phyloP scores from a whole-genome alignment of 2,329 filamentous ascomycete species.

The Hymenoscyphus salicellus region DNA sequence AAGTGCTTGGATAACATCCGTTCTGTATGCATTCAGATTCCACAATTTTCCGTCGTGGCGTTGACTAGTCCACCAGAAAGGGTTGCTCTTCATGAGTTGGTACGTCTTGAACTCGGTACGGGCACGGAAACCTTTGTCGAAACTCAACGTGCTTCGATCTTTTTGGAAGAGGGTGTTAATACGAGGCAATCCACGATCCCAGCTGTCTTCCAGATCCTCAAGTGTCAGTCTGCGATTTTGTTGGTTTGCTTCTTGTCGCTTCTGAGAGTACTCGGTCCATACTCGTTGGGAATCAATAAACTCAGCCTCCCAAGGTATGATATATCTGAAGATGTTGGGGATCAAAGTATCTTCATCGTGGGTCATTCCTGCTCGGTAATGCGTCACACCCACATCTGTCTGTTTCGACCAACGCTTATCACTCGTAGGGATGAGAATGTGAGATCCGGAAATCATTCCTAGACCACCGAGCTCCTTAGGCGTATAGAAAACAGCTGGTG shows the following conservation, averaged over 20 bases:
- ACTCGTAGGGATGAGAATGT: slow-evolving; percentile 94
- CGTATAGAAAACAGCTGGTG: slow-evolving; percentile 96
- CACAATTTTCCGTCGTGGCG: slow-evolving; percentile 95
- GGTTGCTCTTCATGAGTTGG: slow-evolving; percentile 98
- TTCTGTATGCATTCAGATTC: slow-evolving; percentile 94
- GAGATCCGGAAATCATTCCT: slow-evolving; percentile 98
- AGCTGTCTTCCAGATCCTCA: slow-evolving; percentile 95
- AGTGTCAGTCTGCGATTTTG: slow-evolving; percentile 92
- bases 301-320: slow-evolving; percentile 98
- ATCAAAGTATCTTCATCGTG: slow-evolving; percentile 97
- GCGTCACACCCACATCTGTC: slow-evolving; percentile 93
- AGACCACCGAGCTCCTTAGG: slow-evolving; percentile 96
- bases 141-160: slow-evolving; percentile 91
- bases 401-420: slow-evolving; percentile 99
- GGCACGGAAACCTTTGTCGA: slow-evolving; percentile 96
- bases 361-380: slow-evolving; percentile 96
- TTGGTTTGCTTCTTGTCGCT: slow-evolving; percentile 92
- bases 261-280: slow-evolving; percentile 99
- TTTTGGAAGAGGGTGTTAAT: slow-evolving; percentile 99
- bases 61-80: slow-evolving; percentile 99
- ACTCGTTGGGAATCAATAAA: slow-evolving; percentile 99
- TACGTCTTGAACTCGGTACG: slow-evolving; percentile 97
- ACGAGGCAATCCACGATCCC: slow-evolving; percentile 94
- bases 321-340: slow-evolving; percentile 98
- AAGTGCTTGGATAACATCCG: slow-evolving; percentile 87